Evolutionary conservation across 2,329 filamentous ascomycete species (phyloP), one percentile per base, ranked within the genome.

Genomic region (Penicillium sp.): DNA sequence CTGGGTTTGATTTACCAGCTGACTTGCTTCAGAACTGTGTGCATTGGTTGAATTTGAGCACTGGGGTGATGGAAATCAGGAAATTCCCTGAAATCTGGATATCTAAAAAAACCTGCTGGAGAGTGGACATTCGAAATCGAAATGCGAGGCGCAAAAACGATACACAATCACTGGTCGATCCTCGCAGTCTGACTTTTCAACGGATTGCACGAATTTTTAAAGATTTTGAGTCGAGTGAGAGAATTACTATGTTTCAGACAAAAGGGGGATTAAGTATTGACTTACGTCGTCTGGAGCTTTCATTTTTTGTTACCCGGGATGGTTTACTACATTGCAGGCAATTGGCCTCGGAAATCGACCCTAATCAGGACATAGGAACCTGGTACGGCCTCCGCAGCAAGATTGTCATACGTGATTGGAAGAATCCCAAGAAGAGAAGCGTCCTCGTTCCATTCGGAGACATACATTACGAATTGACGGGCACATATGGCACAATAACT

Each of bases 361-460:
- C 66, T 0, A 61, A 81, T 8, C 87, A 90, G 63, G 80, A 87
- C 50, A 70, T 78, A 0, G 86, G 85, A 0, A 83, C 82, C 0
- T 77, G 81, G 62, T 81, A 88, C 57, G 86, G 86, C 0, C 70
- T 88, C 0, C 57, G 69, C 1, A 85, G 80, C 65, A 87, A 81
- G 64, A 68, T 87, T 3, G 78, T 88, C 0, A 66, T 87, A 14
- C 74, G 78, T 0, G 77, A 80, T n/a, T 52, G 64, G 0, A 57
- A 61, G 0, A 78, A 81, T 43, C 62, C 55, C 0, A 57, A 63
- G 0, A 71, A 75, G 4, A 77, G 79, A 8, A 84, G 77, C 26
- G 70, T 88, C 7, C 70, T 89, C 0, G 71, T 83, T 0, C 81
- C 85, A 0, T 57, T 82, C n/a, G n/a, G n/a, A n/a, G n/a, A n/a